Evolutionary conservation across 75 land plant genomes (phyloP).

Genomic region (Cupressus sempervirens): DNA sequence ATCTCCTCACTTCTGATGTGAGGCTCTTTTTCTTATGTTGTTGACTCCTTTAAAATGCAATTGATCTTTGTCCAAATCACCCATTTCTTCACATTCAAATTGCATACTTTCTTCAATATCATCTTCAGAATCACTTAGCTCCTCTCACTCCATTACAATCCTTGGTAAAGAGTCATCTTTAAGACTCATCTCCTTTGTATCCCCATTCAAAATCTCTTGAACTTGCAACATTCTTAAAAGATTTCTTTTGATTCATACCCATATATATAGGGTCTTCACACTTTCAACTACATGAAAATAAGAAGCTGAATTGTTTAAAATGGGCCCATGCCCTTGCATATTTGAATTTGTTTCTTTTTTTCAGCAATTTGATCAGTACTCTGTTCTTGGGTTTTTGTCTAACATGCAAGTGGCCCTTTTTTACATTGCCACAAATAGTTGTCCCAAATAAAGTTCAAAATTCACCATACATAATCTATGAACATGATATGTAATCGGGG

Average conservation of each 20-base stretch:
- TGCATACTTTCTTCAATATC: constrained; percentile 60
- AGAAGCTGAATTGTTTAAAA: background rate
- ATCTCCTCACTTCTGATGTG: too few species aligned
- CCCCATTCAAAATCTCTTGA: background rate
- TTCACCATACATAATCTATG: too few species aligned
- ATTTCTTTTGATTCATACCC: background rate
- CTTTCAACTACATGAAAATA: constrained; percentile 5
- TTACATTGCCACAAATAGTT: too few species aligned
- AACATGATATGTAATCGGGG: too few species aligned
- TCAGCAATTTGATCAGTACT: background rate
- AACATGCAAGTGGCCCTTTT: too few species aligned
- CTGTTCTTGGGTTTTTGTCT: too few species aligned
- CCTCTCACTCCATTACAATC: constrained; percentile 90
- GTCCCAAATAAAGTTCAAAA: too few species aligned
- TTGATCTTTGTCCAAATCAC: constrained; percentile 77
- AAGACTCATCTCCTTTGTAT: constrained; percentile 3
- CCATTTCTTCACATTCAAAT: constrained; percentile 88
- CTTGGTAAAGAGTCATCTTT: constrained; percentile 39
- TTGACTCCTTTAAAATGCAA: too few species aligned
- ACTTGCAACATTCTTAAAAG: background rate
- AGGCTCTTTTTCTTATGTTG: too few species aligned
- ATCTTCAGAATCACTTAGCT: constrained; percentile 86
- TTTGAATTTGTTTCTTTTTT: background rate
- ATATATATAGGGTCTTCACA: background rate
- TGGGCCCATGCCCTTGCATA: background rate